Base-by-base conservation (phyloP, 2,329 filamentous ascomycete genomes). In the Pezicula radicicola region DNA sequence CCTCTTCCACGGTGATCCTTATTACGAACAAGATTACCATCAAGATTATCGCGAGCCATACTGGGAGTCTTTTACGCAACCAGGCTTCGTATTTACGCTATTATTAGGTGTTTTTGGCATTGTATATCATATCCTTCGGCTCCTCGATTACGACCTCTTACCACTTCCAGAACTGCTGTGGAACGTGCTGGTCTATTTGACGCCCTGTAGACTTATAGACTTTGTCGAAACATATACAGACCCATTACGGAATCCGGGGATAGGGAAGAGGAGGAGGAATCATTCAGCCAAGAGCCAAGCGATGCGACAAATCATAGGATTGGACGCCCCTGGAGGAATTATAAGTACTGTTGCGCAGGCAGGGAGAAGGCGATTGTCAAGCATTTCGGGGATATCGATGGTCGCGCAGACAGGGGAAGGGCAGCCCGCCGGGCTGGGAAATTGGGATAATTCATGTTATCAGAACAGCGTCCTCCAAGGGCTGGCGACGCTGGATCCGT, bases 391-490 rank as follows among this genome's bases (percentile, higher is more conserved):
- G 3, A 56, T 68, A 12, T 62, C 58, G n/a, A 55, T 63, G 46
- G 44, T 80, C 79, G 1, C 75, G 70, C 39, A 71, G 64, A 49
- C 66, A 57, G 68, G 68, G 21, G 63, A 70, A 21, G 72, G 77
- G 42, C 69, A 70, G 30, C 88, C 76, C 46, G 78, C 75, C 2
- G 94, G 94, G 0, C 73, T 97, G 49, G 91, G 90, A 9, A 99
- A 99, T 68, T 87, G 85, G 73, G 90, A 96, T 73, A 96, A 97
- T 67, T 96, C 91, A 1, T 97, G 94, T 74, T 99, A 96, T 68
- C 94, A 97, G 70, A 99, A 99, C 70, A 97, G 92, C 66, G 87
- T 97, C 18, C 83, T 99, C 10, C 91, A 96, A 68, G 85, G 87
- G 6, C 75, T 97, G 40, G 85, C 92, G 1, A 87, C 92, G 4